phyloP scores from a whole-genome alignment of 2,329 filamentous ascomycete species.

The Xylariales sp. region DNA sequence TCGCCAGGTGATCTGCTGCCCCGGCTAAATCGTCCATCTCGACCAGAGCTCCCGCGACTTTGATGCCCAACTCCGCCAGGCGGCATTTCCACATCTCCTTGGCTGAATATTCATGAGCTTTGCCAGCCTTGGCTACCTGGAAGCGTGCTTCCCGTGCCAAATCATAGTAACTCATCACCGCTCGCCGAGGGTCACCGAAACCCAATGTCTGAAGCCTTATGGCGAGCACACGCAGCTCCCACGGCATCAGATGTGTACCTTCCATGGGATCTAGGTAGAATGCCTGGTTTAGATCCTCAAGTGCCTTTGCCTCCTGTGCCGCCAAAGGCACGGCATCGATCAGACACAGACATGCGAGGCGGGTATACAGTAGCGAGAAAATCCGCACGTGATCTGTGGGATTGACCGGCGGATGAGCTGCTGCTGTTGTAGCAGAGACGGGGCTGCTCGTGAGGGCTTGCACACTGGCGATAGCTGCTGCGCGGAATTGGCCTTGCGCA shows the following conservation, averaged over 20 bases:
- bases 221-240: conserved; percentile 77
- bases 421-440: conserved; percentile 29
- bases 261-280: conserved; percentile 53
- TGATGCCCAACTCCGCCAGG: conserved; percentile 69
- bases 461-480: conserved; percentile 65
- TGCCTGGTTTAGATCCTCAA: conserved; percentile 56
- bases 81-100: conserved; percentile 65
- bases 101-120: conserved; percentile 46
- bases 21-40: conserved; percentile 87
- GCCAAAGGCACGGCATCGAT: conserved; percentile 68
- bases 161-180: conserved; percentile 88
- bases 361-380: conserved; percentile 73
- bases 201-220: conserved; percentile 82
- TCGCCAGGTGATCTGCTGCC: conserved; percentile 67
- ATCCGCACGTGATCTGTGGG: conserved; percentile 61
- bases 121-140: conserved; percentile 45
- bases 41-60: conserved; percentile 62
- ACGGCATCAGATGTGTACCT: conserved; percentile 69
- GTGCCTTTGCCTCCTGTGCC: conserved; percentile 59
- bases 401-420: conserved; percentile 29
- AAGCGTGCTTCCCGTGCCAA: conserved; percentile 72
- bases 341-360: conserved; percentile 76
- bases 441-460: conserved; percentile 52
- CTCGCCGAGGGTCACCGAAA: conserved; percentile 76
- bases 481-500: conserved; percentile 70